A percentile compares a stretch with the other conserved stretches of the same genome.
phyloP scores from a whole-genome alignment of 495 filamentous ascomycete species.

The Cenococcum geophilum region DNA sequence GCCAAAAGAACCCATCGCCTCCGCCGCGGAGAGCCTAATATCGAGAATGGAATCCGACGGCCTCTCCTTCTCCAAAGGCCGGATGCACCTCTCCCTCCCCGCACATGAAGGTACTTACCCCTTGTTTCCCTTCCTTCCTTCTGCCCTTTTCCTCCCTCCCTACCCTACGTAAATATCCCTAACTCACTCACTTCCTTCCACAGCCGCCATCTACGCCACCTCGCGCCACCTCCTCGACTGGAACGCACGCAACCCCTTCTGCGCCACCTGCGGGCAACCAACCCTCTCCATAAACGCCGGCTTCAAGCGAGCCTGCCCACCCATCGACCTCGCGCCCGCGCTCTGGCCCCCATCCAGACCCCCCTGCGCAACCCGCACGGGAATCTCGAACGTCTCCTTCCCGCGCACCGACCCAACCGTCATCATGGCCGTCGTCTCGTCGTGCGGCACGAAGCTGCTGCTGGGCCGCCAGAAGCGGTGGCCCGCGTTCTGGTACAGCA shows the following conservation, averaged over 20 bases:
- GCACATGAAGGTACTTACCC: conserved; percentile 53
- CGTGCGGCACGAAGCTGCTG: conserved; percentile 66
- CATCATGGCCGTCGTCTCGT: conserved; percentile 83
- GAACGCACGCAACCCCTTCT: conserved; percentile 91
- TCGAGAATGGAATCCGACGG: conserved; percentile 54
- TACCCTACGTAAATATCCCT: neutral
- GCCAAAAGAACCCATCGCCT: conserved; percentile 53
- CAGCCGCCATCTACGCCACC: conserved; percentile 87
- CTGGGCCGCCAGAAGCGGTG: conserved; percentile 81
- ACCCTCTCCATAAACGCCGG: conserved; percentile 85
- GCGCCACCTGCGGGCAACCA: conserved; percentile 74
- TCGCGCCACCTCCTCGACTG: conserved; percentile 86
- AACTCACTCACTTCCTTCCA: conserved; percentile 10
- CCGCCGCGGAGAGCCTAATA: conserved; percentile 47
- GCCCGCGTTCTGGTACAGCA: conserved; percentile 79
- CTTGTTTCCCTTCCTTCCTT: neutral
- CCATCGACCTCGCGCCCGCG: conserved; percentile 54
- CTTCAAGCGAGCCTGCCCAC: conserved; percentile 84
- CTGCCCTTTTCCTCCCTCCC: neutral
- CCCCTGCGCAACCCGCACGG: conserved; percentile 68
- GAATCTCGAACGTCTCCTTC: conserved; percentile 78
- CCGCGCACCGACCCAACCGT: conserved; percentile 93
- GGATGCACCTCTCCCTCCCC: conserved; percentile 52
- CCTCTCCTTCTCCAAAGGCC: conserved; percentile 52
- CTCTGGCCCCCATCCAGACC: conserved; percentile 41